phyloP scores from a whole-genome alignment of 441 rosid species.

The Euphorbia schlechtendalii region DNA sequence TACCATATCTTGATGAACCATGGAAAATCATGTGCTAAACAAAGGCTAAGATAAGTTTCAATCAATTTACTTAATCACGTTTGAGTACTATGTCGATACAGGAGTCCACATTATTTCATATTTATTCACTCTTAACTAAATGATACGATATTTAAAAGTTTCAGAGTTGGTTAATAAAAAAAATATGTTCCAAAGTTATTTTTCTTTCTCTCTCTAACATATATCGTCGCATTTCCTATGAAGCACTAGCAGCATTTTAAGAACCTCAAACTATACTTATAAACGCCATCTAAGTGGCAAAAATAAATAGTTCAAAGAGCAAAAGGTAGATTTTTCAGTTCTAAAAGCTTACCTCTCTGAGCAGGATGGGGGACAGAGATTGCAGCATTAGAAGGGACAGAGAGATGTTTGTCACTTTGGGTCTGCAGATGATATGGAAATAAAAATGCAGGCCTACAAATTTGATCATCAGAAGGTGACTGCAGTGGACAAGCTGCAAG shows the following conservation, averaged over 20 bases:
- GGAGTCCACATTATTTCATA: neutral
- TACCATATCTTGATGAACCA: no score
- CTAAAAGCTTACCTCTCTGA: constrained; percentile 49
- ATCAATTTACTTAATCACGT: no score
- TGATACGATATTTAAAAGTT: no score
- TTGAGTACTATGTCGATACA: neutral
- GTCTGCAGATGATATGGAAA: constrained; percentile 35
- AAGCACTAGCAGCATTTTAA: neutral
- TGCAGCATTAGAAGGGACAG: constrained; percentile 34
- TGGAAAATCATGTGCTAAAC: no score
- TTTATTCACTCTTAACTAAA: constrained; percentile 2
- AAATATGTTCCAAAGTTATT: no score
- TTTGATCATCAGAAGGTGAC: constrained; percentile 38
- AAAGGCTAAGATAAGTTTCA: no score
- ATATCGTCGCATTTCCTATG: constrained; percentile 3
- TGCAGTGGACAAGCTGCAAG: constrained; percentile 67
- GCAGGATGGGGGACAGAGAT: constrained; percentile 33
- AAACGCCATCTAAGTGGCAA: neutral
- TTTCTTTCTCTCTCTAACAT: neutral
- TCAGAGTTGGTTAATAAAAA: no score
- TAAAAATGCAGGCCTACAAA: constrained; percentile 32
- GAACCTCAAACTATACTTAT: neutral
- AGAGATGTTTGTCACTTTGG: constrained; percentile 24
- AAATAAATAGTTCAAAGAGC: constrained; percentile 5
- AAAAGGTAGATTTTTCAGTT: constrained; percentile 1